Base-by-base conservation (phyloP, 257 asterid species). In the Penstemon davidsonii region DNA sequence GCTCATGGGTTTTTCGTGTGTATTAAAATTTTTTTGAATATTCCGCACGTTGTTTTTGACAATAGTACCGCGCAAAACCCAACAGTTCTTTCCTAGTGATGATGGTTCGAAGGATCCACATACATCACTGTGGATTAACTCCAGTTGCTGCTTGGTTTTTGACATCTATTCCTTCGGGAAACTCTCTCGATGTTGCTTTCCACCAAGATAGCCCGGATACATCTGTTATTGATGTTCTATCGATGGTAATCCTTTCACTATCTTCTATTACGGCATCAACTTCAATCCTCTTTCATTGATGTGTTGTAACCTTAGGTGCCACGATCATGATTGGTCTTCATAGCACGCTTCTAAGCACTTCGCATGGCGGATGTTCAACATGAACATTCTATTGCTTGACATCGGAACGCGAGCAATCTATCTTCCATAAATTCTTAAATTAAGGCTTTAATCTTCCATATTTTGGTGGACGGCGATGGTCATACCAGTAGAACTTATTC, bases 161-260 rank as follows among this genome's bases (percentile, higher is more conserved):
- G 18, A 15, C 18, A 15, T 15, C 18, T 0, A 15, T 15, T 15
- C 18, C 18, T 15, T 15, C 18, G 18, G 18, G 18, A 15, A 15
- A 15, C 18, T 15, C 0, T 15, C 18, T 15, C 18, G 18, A 15
- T 15, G 18, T 15, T 51, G 36, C 3, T 70, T 70, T 53, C 56
- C 56, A 3, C 41, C 25, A 40, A 41, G 42, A 3, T 63, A 70
- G 33, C 64, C 56, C 5, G 53, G 64, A 53, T 63, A 70, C 2
- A 60, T 10, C 10, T 61, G 57, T 4, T 54, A 42, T 9, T 25
- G 70, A 8, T 71, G 56, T 0, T 71, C 46, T 5, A 62, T 71
- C 12, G 8, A 3, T 4, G 50, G 57, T 50, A 62, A 5, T 3
- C 70, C 64, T 42, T 19, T 71, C 63, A 71, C 69, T 62, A 71